Evolutionary conservation across 2,329 filamentous ascomycete species (phyloP).

Genomic region (Sporothrix curviconia): DNA sequence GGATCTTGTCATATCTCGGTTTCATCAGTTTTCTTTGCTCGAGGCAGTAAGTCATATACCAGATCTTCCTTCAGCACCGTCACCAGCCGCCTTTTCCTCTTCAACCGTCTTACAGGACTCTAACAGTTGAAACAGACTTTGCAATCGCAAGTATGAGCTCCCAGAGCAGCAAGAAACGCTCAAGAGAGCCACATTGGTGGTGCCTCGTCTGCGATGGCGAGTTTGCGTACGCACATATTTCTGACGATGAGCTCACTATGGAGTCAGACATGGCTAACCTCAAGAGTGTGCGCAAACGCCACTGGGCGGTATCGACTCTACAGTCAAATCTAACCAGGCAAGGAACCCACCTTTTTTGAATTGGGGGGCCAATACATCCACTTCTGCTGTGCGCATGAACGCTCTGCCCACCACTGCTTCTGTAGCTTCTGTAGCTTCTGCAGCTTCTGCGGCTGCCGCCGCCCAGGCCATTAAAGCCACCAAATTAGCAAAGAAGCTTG

Average conservation of each 20-base stretch:
- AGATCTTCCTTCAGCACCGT: neutral
- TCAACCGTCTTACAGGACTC: neutral
- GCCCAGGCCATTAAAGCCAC: neutral
- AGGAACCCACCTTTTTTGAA: no score
- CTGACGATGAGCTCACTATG: neutral
- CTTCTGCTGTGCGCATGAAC: no score
- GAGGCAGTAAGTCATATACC: neutral
- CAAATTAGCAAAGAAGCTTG: neutral
- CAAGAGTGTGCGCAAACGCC: neutral
- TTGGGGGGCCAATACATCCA: neutral
- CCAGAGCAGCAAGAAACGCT: no score
- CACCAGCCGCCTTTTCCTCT: neutral
- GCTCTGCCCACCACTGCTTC: no score
- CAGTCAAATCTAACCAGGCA: no score
- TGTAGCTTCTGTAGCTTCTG: neutral
- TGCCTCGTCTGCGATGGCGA: neutral
- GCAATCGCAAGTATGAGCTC: no score
- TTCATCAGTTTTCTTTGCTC: neutral
- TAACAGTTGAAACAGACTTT: neutral
- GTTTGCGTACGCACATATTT: neutral
- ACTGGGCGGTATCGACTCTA: no score
- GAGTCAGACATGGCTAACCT: neutral
- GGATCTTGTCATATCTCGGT: no score
- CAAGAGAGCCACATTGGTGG: no score
- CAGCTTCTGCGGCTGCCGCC: neutral